Evolutionary conservation across 192 early-diverging fungal species (phyloP), one percentile per base, ranked within the genome.

Genomic region (Geranomyces michiganensis): DNA sequence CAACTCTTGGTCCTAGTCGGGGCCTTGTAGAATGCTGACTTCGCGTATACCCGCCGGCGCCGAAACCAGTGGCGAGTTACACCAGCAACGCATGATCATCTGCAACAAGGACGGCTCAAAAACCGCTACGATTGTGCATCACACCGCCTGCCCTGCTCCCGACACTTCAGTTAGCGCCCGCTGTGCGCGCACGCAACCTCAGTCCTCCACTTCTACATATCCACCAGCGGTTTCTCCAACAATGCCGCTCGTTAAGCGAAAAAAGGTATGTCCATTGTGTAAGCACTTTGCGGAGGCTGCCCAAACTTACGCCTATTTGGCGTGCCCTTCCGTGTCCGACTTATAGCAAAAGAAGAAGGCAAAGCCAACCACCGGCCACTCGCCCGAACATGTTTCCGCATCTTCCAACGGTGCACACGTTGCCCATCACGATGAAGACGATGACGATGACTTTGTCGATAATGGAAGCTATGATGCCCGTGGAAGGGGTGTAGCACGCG

Each of bases 31-130:
- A 74, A 74, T 74, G 73, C 73, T 74, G 63, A 68, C 76, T 29
- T 41, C 46, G 17, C 71, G 62, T 68, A 78, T 62, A 64, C 64
- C 76, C 76, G 17, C 62, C 29, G 36, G 65, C 59, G 66, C 73
- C 66, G 65, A 68, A 65, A 70, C 26, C 70, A 67, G 43, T 62
- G 51, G 62, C 62, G 53, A 77, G 24, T 36, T 51, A 17, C 60
- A 73, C 56, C 70, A 71, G 56, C 76, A 78, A 61, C 76, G 76
- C 26, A 74, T 75, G 72, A 61, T 78, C 41, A 78, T 78, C 70
- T 71, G 65, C 46, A 67, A 26, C 53, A 78, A 75, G 36, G 76
- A 78, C 77, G 77, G 72, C 22, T 77, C 74, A 15, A 75, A 78
- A 27, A 75, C 77, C 31, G 68, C 78, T 21, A 79, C 78, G 1